Evolutionary conservation across 1,139 yeast species (phyloP).

Genomic region (Geotrichum cucujoidarum): DNA sequence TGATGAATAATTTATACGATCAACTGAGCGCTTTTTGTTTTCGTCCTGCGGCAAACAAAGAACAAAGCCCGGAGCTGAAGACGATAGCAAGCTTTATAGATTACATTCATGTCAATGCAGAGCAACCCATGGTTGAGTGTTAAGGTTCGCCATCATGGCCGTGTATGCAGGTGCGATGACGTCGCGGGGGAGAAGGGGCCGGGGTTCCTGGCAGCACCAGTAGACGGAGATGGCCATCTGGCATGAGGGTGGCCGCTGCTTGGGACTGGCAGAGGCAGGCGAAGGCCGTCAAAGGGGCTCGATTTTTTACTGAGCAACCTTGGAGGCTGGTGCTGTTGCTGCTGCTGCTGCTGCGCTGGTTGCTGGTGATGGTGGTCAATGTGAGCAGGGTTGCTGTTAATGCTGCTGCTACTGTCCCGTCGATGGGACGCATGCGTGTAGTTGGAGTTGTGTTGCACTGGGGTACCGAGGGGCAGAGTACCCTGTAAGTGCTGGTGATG

Average conservation of each 20-base stretch:
- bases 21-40: too few species aligned
- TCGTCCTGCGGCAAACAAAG: too few species aligned
- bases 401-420: not conserved
- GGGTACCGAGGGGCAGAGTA: not conserved
- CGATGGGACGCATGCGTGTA: not conserved
- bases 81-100: too few species aligned
- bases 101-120: too few species aligned
- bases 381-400: conserved; percentile 6
- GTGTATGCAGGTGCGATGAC: too few species aligned
- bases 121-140: too few species aligned
- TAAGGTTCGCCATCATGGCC: too few species aligned
- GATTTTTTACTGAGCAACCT: conserved; percentile 8
- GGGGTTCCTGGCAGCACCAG: too few species aligned
- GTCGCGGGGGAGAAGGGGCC: too few species aligned
- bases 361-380: not conserved
- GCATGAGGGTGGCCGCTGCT: not conserved
- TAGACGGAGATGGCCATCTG: too few species aligned
- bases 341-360: conserved; percentile 9
- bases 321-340: conserved; percentile 6
- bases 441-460: not conserved
- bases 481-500: conserved; percentile 2
- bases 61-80: too few species aligned
- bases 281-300: conserved; percentile 16
- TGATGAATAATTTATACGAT: too few species aligned
- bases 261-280: conserved; percentile 17